Percentiles rank a stretch among this genome's conserved stretches.
Evolutionary conservation across 1,284 basidiomycete species (phyloP).

Genomic region (Fomes fomentarius): DNA sequence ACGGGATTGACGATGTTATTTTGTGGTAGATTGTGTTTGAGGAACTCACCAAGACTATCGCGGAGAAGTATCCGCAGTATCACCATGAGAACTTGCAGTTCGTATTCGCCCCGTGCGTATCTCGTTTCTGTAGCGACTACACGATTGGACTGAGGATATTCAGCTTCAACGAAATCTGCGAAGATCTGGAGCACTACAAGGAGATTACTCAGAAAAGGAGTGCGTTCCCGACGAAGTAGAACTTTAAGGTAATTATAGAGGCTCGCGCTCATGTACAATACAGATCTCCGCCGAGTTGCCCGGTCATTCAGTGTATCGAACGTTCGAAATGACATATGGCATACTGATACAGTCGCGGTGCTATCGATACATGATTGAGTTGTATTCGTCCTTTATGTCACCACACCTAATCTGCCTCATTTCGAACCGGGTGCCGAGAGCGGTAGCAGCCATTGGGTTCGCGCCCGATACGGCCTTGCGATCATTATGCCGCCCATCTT

Average conservation of each 20-base stretch:
- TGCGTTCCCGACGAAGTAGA: slow-evolving; percentile 4
- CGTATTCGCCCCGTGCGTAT: slow-evolving; percentile 42
- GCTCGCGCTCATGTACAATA: too few relatives aligned
- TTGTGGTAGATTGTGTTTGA: slow-evolving; percentile 74
- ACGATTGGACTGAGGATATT: too few relatives aligned
- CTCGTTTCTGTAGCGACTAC: too few relatives aligned
- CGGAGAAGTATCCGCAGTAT: slow-evolving; percentile 66
- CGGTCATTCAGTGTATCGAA: too few relatives aligned
- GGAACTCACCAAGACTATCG: slow-evolving; percentile 60
- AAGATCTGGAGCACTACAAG: slow-evolving; percentile 12
- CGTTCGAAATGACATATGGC: not conserved
- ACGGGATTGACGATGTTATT: not conserved
- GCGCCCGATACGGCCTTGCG: slow-evolving; percentile 29
- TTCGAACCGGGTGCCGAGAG: slow-evolving; percentile 24
- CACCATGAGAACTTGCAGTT: slow-evolving; percentile 59
- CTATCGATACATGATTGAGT: not conserved
- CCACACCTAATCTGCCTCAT: slow-evolving; percentile 16
- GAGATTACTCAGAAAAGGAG: slow-evolving; percentile 21
- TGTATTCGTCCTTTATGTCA: not conserved
- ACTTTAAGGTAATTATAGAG: too few relatives aligned
- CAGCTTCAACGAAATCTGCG: slow-evolving; percentile 21
- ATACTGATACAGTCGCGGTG: not conserved
- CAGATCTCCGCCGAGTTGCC: too few relatives aligned
- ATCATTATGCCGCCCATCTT: slow-evolving; percentile 30
- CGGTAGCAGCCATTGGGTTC: slow-evolving; percentile 29